Conservation (phyloP, 2,329 filamentous ascomycete species). For the Pseudocercospora musae region DNA sequence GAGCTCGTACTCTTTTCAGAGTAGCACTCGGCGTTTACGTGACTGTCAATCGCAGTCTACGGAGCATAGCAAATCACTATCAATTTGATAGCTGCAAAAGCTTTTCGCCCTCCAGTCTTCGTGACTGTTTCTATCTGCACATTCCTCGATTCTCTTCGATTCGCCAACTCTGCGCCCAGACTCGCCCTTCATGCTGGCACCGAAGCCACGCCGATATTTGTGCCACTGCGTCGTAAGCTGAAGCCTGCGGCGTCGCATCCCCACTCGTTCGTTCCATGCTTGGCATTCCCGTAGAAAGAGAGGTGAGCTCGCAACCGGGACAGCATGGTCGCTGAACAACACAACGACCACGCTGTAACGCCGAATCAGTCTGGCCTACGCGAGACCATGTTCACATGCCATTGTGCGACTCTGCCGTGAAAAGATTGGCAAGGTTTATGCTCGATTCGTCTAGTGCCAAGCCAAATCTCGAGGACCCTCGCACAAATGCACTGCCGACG, state of each 20-base stretch:
- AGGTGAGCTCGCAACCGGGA: not conserved
- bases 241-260: not conserved
- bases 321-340: not conserved
- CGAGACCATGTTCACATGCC: not conserved
- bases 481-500: not conserved
- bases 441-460: not conserved
- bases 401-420: not conserved
- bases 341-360: not conserved
- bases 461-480: not conserved
- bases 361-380: not conserved
- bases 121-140: constrained; percentile 6
- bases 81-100: not conserved
- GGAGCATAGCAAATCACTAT: constrained; percentile 1
- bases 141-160: not conserved
- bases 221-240: not conserved
- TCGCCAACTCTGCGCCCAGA: not conserved
- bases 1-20: constrained; percentile 6
- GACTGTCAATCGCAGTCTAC: constrained; percentile 17
- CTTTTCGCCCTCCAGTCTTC: constrained; percentile 4
- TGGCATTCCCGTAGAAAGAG: not conserved
- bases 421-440: not conserved
- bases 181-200: not conserved
- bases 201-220: not conserved
- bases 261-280: not conserved
- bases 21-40: constrained; percentile 18